Conservation (phyloP, 169 alveolate genomes). For the Perkinsus olseni region DNA sequence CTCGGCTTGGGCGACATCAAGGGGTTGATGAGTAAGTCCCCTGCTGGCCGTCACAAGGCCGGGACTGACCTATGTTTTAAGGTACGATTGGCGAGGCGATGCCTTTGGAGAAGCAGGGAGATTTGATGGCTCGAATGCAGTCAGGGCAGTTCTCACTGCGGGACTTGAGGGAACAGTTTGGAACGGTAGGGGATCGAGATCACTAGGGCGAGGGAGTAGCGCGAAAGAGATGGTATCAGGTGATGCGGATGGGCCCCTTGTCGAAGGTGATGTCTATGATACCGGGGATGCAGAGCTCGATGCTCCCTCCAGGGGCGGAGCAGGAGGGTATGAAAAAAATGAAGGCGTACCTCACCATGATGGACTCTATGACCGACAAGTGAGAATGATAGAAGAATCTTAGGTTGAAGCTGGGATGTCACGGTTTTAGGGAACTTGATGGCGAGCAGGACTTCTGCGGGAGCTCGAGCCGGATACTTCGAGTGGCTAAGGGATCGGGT, state of each 20-base stretch:
- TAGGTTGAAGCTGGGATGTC: background rate
- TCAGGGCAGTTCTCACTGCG: conserved; percentile 89
- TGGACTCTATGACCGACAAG: conserved; percentile 93
- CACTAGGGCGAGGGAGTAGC: background rate
- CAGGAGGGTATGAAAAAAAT: conserved; percentile 91
- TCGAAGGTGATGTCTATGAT: conserved; percentile 85
- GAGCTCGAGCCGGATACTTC: conserved; percentile 66
- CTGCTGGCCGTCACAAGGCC: too few species aligned
- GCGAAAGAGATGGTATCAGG: background rate
- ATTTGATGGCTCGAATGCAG: conserved; percentile 82
- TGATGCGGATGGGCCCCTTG: background rate
- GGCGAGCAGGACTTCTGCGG: conserved; percentile 71
- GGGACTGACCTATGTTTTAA: background rate
- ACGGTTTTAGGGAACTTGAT: conserved; percentile 67
- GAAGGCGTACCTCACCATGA: conserved; percentile 85
- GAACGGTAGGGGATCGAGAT: conserved; percentile 30
- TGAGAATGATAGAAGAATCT: background rate
- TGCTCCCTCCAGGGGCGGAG: conserved; percentile 85
- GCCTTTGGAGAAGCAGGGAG: conserved; percentile 84
- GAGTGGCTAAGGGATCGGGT: conserved; percentile 95
- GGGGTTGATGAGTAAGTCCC: background rate
- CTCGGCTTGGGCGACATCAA: conserved; percentile 46
- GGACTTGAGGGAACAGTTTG: conserved; percentile 94
- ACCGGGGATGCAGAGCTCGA: conserved; percentile 59
- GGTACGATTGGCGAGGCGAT: conserved; percentile 88